phyloP scores from a whole-genome alignment of 805 yeast species.

The Ascoidea asiatica region DNA sequence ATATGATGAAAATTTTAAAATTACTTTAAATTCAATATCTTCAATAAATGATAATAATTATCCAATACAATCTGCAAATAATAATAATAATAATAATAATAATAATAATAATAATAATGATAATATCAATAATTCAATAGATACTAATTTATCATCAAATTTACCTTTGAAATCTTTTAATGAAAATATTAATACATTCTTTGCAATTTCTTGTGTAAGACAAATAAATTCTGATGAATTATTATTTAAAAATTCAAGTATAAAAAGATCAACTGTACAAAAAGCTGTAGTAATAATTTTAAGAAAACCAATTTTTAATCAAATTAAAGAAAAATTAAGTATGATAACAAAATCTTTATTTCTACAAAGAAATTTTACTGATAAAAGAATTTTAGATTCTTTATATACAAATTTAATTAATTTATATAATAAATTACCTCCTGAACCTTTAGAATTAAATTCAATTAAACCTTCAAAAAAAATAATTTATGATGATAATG shows the following conservation, averaged over 20 bases:
- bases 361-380: constrained; percentile 64
- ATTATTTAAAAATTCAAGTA: constrained; percentile 39
- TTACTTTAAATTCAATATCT: constrained; percentile 29
- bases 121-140: not conserved
- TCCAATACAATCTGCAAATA: no score
- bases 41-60: constrained; percentile 1
- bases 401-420: constrained; percentile 53
- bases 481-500: constrained; percentile 17
- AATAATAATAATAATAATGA: no score
- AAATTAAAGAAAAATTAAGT: constrained; percentile 78
- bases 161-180: constrained; percentile 1
- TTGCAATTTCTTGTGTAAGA: constrained; percentile 89
- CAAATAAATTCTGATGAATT: constrained; percentile 60
- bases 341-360: constrained; percentile 83
- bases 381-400: constrained; percentile 51
- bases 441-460: not conserved
- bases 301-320: constrained; percentile 76
- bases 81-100: no score
- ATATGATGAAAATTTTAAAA: constrained; percentile 40
- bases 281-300: constrained; percentile 83
- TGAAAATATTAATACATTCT: constrained; percentile 48
- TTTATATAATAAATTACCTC: constrained; percentile 17
- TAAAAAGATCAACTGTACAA: constrained; percentile 80
- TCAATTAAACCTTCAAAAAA: constrained; percentile 13
- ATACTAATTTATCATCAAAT: no score